Conservation (phyloP, 257 asterid genomes). For the Solanum dulcamara region DNA sequence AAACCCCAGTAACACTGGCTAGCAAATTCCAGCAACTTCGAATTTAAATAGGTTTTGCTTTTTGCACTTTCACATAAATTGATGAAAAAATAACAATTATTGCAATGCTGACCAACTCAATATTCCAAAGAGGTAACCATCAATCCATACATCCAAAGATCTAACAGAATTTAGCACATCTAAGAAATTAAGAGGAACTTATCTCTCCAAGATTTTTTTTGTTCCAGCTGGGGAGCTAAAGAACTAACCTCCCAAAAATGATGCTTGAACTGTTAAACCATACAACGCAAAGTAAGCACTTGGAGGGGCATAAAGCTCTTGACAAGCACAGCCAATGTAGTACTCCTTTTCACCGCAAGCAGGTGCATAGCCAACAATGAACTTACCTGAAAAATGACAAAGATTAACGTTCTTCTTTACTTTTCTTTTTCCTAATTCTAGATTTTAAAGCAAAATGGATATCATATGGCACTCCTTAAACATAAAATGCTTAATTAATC, state of each 20-base stretch:
- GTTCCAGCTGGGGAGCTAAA: slow-evolving; percentile 5
- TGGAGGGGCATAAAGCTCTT: slow-evolving; percentile 93
- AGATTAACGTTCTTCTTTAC: background rate
- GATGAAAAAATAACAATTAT: background rate
- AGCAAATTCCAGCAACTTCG: background rate
- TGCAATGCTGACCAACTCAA: background rate
- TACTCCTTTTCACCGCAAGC: slow-evolving; percentile 91
- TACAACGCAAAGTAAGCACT: slow-evolving; percentile 90
- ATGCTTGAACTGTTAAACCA: slow-evolving; percentile 86
- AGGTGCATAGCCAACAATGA: slow-evolving; percentile 67
- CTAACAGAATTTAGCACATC: background rate
- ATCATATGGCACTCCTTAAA: background rate
- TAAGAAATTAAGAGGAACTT: background rate
- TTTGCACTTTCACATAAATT: background rate
- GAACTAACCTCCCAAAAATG: slow-evolving; percentile 86
- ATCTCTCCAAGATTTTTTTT: background rate
- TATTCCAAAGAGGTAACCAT: background rate
- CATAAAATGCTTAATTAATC: background rate
- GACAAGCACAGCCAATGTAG: slow-evolving; percentile 83
- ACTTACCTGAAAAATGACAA: slow-evolving; percentile 50
- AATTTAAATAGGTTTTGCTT: background rate
- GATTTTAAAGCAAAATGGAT: background rate
- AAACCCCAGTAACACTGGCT: background rate
- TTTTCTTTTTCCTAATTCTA: background rate
- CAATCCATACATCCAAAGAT: background rate